Evolutionary conservation across 192 early-diverging fungal species (phyloP).

Genomic region (Coemansia pectinata): DNA sequence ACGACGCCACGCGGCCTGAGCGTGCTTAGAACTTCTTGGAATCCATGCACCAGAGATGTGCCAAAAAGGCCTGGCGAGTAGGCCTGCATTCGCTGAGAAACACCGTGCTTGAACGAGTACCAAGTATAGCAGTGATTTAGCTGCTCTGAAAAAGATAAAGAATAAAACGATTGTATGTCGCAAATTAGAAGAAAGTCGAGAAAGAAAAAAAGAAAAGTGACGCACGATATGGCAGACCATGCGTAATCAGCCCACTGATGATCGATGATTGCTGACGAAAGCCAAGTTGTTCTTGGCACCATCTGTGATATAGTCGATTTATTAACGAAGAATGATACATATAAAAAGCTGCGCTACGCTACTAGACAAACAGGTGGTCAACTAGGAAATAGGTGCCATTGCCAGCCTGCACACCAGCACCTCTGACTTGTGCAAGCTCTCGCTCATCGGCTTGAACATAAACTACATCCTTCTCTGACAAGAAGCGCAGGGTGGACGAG

Average conservation of each 20-base stretch:
- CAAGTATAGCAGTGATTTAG: neutral
- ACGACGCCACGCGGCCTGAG: neutral
- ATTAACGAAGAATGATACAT: neutral
- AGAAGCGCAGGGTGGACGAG: slow-evolving; percentile 31
- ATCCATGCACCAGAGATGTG: slow-evolving; percentile 8
- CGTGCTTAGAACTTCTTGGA: slow-evolving; percentile 1
- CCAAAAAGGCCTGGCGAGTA: slow-evolving; percentile 15
- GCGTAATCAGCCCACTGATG: neutral
- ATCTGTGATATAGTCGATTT: neutral
- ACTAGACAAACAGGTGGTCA: slow-evolving; percentile 33
- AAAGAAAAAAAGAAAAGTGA: neutral
- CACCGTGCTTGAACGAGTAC: neutral
- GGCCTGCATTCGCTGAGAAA: slow-evolving; percentile 13
- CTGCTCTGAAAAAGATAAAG: neutral
- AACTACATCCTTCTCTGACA: slow-evolving; percentile 12
- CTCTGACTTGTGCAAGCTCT: slow-evolving; percentile 21
- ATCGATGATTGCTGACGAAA: neutral
- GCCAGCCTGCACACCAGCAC: slow-evolving; percentile 31
- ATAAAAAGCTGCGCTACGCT: neutral
- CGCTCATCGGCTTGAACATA: slow-evolving; percentile 45
- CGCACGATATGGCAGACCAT: neutral
- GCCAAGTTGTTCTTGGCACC: neutral
- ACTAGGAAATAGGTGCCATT: slow-evolving; percentile 40
- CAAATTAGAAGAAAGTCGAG: neutral
- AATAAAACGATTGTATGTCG: neutral